A percentile compares a stretch with the other conserved stretches of the same genome.
These are phyloP conservation scores for Citrus glauca DNA, from an alignment of 345 rosid genomes.

Conservation along the genomic window DNA sequence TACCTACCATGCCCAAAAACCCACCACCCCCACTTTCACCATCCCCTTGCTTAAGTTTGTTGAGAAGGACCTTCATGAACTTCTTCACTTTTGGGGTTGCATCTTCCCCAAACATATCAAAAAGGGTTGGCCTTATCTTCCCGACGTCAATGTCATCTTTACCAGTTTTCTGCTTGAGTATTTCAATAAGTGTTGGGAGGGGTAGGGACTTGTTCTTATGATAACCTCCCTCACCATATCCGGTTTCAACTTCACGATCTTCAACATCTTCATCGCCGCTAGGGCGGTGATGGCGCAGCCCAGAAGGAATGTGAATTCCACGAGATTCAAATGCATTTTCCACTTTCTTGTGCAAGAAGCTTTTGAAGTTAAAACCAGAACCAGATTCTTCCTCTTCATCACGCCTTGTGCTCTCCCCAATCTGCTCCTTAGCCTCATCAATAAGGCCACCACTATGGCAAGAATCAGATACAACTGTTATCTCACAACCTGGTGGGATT, in stretches of 20 bases:
- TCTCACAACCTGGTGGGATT: slow-evolving; percentile 54
- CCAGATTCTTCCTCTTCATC: slow-evolving; percentile 30
- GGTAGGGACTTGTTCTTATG: slow-evolving; percentile 68
- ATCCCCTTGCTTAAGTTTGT: slow-evolving; percentile 45
- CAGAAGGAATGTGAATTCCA: slow-evolving; percentile 57
- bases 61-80: slow-evolving; percentile 76
- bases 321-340: slow-evolving; percentile 55
- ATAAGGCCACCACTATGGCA: slow-evolving; percentile 97
- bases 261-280: slow-evolving; percentile 34
- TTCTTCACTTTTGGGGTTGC: slow-evolving; percentile 93
- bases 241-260: slow-evolving; percentile 30
- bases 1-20: slow-evolving; percentile 75
- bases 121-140: slow-evolving; percentile 78
- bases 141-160: slow-evolving; percentile 78
- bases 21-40: slow-evolving; percentile 55
- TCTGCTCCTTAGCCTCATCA: slow-evolving; percentile 90
- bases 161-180: slow-evolving; percentile 84
- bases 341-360: slow-evolving; percentile 46
- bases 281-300: slow-evolving; percentile 33
- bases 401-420: slow-evolving; percentile 76
- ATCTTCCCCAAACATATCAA: slow-evolving; percentile 82
- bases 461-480: slow-evolving; percentile 86
- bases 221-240: slow-evolving; percentile 36
- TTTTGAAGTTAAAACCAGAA: slow-evolving; percentile 41
- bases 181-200: slow-evolving; percentile 78